These are phyloP conservation scores for Lunasporangiospora selenospora DNA, from an alignment of 192 early-diverging fungal genomes.

Conservation along the genomic window DNA sequence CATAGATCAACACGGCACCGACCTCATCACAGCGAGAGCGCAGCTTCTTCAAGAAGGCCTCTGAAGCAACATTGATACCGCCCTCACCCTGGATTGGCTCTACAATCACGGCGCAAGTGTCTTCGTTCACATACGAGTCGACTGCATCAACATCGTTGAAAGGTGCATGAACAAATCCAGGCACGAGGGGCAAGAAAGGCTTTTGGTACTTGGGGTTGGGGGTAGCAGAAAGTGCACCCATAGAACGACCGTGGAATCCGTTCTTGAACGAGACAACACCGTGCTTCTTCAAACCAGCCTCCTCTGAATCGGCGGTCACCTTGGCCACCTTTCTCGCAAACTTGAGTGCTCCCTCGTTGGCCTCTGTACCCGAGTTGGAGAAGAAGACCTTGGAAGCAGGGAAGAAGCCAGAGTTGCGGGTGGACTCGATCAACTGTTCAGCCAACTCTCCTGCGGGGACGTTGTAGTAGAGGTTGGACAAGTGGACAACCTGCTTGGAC, in stretches of 20 bases:
- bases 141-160: slow-evolving; percentile 79
- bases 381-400: slow-evolving; percentile 85
- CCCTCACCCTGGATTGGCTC: slow-evolving; percentile 99
- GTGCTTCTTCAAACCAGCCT: slow-evolving; percentile 64
- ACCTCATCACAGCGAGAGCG: slow-evolving; percentile 84
- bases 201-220: slow-evolving; percentile 93
- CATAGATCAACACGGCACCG: slow-evolving; percentile 91
- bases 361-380: slow-evolving; percentile 97
- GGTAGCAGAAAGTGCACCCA: slow-evolving; percentile 97
- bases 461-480: slow-evolving; percentile 93
- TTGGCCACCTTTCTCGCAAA: slow-evolving; percentile 94
- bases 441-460: slow-evolving; percentile 86
- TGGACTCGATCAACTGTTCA: slow-evolving; percentile 70
- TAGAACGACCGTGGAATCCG: slow-evolving; percentile 96
- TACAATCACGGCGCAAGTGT: slow-evolving; percentile 91
- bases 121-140: slow-evolving; percentile 69
- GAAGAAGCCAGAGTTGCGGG: slow-evolving; percentile 53
- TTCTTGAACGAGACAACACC: slow-evolving; percentile 87
- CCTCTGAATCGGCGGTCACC: slow-evolving; percentile 47
- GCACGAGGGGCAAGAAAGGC: slow-evolving; percentile 92
- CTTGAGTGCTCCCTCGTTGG: slow-evolving; percentile 98
- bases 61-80: slow-evolving; percentile 76
- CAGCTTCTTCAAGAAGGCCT: slow-evolving; percentile 81
- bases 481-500: slow-evolving; percentile 82
- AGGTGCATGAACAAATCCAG: slow-evolving; percentile 74